Conservation (phyloP, 148 eudicot genomes). For the Oxyria digyna region DNA sequence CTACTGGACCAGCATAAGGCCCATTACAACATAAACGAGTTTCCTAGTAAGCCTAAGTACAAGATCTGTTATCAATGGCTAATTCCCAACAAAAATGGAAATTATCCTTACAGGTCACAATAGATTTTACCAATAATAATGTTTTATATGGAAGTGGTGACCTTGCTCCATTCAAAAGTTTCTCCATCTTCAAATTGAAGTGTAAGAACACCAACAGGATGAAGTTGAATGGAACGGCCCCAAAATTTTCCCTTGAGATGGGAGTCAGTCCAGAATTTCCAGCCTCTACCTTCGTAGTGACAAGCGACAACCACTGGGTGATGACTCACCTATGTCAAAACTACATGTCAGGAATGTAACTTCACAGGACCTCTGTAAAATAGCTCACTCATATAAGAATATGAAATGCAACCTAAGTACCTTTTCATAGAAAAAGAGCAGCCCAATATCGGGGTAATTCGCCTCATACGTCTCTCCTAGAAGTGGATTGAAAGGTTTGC, state of each 20-base stretch:
- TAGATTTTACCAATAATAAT: too few species aligned
- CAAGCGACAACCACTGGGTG: conserved; percentile 54
- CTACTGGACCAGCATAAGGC: too few species aligned
- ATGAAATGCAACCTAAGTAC: conserved; percentile 13
- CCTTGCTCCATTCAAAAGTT: conserved; percentile 92
- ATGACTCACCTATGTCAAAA: conserved; percentile 95
- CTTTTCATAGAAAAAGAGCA: conserved; percentile 90
- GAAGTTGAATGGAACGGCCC: conserved; percentile 97
- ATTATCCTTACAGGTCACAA: too few species aligned
- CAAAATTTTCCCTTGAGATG: conserved; percentile 89
- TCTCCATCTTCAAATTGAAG: conserved; percentile 92
- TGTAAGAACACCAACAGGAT: conserved; percentile 76
- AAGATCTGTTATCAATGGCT: too few species aligned
- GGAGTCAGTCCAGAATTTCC: conserved; percentile 96
- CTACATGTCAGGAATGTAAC: too few species aligned
- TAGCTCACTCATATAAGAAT: not conserved
- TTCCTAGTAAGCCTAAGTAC: too few species aligned
- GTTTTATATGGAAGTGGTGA: too few species aligned
- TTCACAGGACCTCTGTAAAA: not conserved
- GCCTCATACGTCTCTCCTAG: conserved; percentile 98
- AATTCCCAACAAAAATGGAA: too few species aligned
- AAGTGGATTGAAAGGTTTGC: conserved; percentile 97
- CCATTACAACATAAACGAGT: too few species aligned
- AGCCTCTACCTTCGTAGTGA: conserved; percentile 62
- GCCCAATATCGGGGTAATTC: conserved; percentile 83